Conservation (phyloP, 805 yeast species). For the Ogataea allantospora region DNA sequence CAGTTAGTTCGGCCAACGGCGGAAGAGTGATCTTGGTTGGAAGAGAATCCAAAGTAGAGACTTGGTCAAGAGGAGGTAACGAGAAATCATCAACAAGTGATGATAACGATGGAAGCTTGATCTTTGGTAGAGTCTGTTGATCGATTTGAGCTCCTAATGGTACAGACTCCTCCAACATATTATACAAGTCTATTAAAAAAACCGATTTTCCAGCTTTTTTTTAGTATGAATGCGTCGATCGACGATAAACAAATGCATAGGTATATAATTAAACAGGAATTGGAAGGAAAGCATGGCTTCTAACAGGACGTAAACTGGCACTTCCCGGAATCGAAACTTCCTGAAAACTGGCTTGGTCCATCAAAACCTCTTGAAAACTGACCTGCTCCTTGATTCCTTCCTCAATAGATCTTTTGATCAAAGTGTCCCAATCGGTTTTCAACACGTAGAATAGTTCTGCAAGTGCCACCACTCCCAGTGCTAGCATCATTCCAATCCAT, state of each 20-base stretch:
- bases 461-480: constrained; percentile 48
- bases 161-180: constrained; percentile 6
- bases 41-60: not conserved
- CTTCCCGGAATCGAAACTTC: constrained; percentile 11
- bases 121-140: constrained; percentile 4
- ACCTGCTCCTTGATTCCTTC: constrained; percentile 27
- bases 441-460: constrained; percentile 39
- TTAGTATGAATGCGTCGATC: constrained; percentile 3
- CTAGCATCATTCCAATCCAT: constrained; percentile 61
- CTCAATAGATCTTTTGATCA: constrained; percentile 31
- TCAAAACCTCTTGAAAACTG: constrained; percentile 4
- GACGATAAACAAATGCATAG: not conserved
- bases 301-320: constrained; percentile 10
- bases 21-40: constrained; percentile 7
- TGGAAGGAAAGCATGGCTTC: constrained; percentile 11
- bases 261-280: constrained; percentile 7
- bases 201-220: constrained; percentile 1
- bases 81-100: constrained; percentile 17
- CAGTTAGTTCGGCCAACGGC: constrained; percentile 9
- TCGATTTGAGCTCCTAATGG: constrained; percentile 2
- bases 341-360: constrained; percentile 9
- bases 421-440: constrained; percentile 31
- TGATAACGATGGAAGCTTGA: constrained; percentile 18
- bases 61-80: constrained; percentile 8
- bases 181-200: not conserved